Evolutionary conservation across 345 rosid species (phyloP), one percentile per base, ranked within the genome.

Genomic region (Aegle marmelos): DNA sequence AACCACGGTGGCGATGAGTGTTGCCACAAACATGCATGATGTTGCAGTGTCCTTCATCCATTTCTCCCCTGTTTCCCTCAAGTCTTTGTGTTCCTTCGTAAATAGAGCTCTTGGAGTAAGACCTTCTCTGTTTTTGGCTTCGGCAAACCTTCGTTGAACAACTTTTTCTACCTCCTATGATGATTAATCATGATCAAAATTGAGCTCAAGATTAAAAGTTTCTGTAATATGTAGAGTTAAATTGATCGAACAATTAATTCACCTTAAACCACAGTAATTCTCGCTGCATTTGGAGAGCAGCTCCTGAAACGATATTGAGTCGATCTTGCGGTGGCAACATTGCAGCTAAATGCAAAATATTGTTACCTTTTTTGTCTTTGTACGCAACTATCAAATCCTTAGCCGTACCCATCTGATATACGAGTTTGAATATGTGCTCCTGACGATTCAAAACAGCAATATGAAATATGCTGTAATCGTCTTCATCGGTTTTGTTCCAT

Each of bases 1-100:
- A 25, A 22, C 76, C 13, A 72, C 31, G 1, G 65, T 36, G 54
- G 72, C 57, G 4, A 78, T 56, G 25, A 78, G 81, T 50, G 67
- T 37, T n/a, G 76, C 76, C 17, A 64, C 77, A 9, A 78, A 5
- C 80, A 77, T 77, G 24, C 80, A 54, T 7, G 79, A 68, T 4
- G 27, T 27, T 24, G 66, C 66, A 22, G 63, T 76, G 2, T 31
- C 28, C 28, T 34, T 76, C 39, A 76, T 67, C 74, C 74, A 53
- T 71, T 71, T 37, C 76, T 73, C 76, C 14, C 67, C 36, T 7
- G 25, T 7, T 36, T 11, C 16, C 45, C 7, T 57, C 11, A 37
- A 59, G 9, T 24, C 24, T 36, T n/a, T 25, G 27, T 79, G 81
- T 0, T 65, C 10, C 50, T 65, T 21, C 2, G 68, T 64, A 25